Evolutionary conservation across 805 yeast genomes (phyloP).

Genomic region (Geotrichum ghanense): DNA sequence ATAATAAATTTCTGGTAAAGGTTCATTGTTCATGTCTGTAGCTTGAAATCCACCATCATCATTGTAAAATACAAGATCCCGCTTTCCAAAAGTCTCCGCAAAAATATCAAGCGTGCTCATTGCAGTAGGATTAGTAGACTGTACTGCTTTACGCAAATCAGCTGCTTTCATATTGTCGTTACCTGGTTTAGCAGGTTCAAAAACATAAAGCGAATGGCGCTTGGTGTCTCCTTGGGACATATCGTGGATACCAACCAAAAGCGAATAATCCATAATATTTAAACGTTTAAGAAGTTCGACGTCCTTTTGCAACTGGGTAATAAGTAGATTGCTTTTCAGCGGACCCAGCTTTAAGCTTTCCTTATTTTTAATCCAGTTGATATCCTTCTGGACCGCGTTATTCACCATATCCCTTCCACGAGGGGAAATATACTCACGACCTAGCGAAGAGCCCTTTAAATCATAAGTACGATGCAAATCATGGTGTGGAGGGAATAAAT

Average conservation of each 20-base stretch:
- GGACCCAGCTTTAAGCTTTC: slow-evolving; percentile 70
- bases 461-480: slow-evolving; percentile 81
- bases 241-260: slow-evolving; percentile 81
- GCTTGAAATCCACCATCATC: slow-evolving; percentile 81
- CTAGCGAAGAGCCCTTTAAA: slow-evolving; percentile 86
- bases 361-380: slow-evolving; percentile 70
- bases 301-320: slow-evolving; percentile 65
- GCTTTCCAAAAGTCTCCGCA: slow-evolving; percentile 10
- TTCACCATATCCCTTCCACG: slow-evolving; percentile 15
- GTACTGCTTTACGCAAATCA: slow-evolving; percentile 24
- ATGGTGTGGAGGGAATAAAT: slow-evolving; percentile 86
- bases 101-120: slow-evolving; percentile 22
- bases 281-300: slow-evolving; percentile 58
- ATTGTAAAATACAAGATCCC: slow-evolving; percentile 48
- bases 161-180: slow-evolving; percentile 18
- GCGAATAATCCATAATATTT: slow-evolving; percentile 92
- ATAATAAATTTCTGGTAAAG: slow-evolving; percentile 63
- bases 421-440: slow-evolving; percentile 35
- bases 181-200: slow-evolving; percentile 22
- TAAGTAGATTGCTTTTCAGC: slow-evolving; percentile 42
- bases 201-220: slow-evolving; percentile 26
- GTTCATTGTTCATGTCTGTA: slow-evolving; percentile 50
- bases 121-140: slow-evolving; percentile 24
- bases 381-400: slow-evolving; percentile 60
- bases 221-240: slow-evolving; percentile 44